Evolutionary conservation across 1,139 yeast species (phyloP), one percentile per base, ranked within the genome.

Genomic region (Zygoascus meyerae): DNA sequence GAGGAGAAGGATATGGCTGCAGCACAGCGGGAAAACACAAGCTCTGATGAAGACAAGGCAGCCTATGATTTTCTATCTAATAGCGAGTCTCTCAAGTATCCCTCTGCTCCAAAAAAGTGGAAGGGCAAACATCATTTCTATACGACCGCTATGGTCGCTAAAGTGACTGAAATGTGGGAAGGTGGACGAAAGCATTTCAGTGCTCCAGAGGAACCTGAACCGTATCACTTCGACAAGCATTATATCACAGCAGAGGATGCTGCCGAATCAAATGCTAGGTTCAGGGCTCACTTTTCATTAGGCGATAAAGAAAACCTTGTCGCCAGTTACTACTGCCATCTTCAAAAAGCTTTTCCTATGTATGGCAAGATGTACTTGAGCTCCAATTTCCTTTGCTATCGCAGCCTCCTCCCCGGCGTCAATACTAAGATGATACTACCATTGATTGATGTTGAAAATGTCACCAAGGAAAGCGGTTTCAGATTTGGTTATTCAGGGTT

Each of bases 341-440:
- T 89, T 28, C 81, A 77, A 51, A 77, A 84, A 53, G 76, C 84
- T 2, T 66, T 86, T 14, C 95, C 96, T 0, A 70, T 83, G 4
- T 86, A 85, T 65, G 97, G 97, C 2, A 86, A 86, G 60, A 60
- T 90, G 2, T 87, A 87, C 58, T 60, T 90, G 15, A 86, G 95
- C 1, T 71, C 74, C 21, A 72, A 72, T 33, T 78, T 74, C 51
- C 61, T 90, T 14, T 89, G 96, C 54, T 90, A 85, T 64, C 71
- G 95, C 50, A 83, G 95, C 45, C 69, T 86, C 40, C 61, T 87
- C 5, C 95, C 95, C 0, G 95, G 95, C 0, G 75, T 84, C 0
- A 75, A 78, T 35, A 83, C 95, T 1, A 77, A 77, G 52, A 86
- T 90, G 95, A 78, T 87, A n/a, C 64, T 90, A 12, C 97, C 97